Evolutionary conservation across 768 basidiomycete genomes (phyloP), one percentile per base, ranked within the genome.

Genomic region (Mycena sanguinolenta): DNA sequence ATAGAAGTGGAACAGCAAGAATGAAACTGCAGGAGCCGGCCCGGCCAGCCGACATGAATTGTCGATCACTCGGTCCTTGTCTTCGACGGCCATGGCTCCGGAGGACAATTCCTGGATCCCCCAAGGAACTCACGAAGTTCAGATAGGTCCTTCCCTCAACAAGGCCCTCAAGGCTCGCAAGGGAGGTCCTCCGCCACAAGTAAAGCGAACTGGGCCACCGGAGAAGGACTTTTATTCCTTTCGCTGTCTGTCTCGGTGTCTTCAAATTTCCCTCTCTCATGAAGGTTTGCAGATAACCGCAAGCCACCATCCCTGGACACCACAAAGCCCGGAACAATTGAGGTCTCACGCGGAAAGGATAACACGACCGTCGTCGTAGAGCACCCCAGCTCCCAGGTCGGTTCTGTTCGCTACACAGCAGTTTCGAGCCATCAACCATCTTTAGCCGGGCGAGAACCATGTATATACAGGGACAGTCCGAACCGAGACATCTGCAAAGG

Each of bases 191-290:
- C 79, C 79, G 32, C 77, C 80, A 12, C 71, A 83, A 74, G 54
- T 81, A 70, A 80, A 84, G 74, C 79, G 86, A 78, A 78, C 84
- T 42, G 84, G 84, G 65, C 81, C 89, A 63, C 89, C 90, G 30
- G 89, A 90, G 76, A 85, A 87, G 62, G 91, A 93, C 73, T 92
- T 93, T 79, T 92, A 91, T 77, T 89, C 91, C n/a, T 88, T 95
- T 75, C 86, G 91, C 73, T 95, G 93, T 94, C 71, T 72, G 91
- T 85, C 42, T 42, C 23, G 23, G 49, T 27, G 49, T 27, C 58
- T 39, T 9, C 34, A n/a, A 65, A 14, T 66, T 21, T 57, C 6
- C 44, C 32, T 17, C 60, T 58, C 49, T 38, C 38, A 54, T 23
- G 10, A 44, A 50, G 21, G 44, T 32, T 36, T 36, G 17, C 75